A percentile compares a stretch with the other conserved stretches of the same genome.
phyloP scores from a whole-genome alignment of 2,329 filamentous ascomycete species.

The Myriosclerotinia duriaeana region DNA sequence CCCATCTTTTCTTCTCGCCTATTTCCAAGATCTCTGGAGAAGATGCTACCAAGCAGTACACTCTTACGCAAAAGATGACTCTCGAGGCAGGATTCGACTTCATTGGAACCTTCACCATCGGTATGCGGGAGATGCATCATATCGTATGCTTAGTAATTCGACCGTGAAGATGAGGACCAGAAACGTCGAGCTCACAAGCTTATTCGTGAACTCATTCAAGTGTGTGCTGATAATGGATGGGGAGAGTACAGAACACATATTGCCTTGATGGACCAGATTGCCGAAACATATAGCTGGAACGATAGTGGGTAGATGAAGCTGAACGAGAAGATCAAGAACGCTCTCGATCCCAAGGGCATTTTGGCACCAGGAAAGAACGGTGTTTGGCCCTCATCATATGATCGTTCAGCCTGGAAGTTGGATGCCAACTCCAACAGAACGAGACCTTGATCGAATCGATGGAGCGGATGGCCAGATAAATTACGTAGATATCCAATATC shows the following conservation, averaged over 20 bases:
- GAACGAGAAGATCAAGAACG: conserved; percentile 49
- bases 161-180: conserved; percentile 45
- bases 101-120: conserved; percentile 52
- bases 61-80: conserved; percentile 44
- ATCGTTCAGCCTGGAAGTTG: conserved; percentile 21
- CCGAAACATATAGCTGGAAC: conserved; percentile 47
- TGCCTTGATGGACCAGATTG: conserved; percentile 48
- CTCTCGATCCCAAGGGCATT: conserved; percentile 50
- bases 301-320: conserved; percentile 45
- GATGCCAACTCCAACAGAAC: conserved; percentile 7
- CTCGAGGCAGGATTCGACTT: conserved; percentile 51
- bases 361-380: conserved; percentile 49
- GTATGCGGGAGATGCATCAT: conserved; percentile 54
- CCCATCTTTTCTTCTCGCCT: conserved; percentile 53
- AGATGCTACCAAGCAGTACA: conserved; percentile 49
- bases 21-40: conserved; percentile 50
- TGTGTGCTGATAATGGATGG: conserved; percentile 45
- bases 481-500: background rate
- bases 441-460: conserved; percentile 4
- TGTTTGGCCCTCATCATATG: conserved; percentile 31
- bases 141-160: conserved; percentile 55
- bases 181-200: conserved; percentile 44
- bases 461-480: background rate
- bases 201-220: conserved; percentile 45
- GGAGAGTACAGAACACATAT: conserved; percentile 50